phyloP scores from a whole-genome alignment of 805 yeast genomes.

The Candida methanosorbosa region DNA sequence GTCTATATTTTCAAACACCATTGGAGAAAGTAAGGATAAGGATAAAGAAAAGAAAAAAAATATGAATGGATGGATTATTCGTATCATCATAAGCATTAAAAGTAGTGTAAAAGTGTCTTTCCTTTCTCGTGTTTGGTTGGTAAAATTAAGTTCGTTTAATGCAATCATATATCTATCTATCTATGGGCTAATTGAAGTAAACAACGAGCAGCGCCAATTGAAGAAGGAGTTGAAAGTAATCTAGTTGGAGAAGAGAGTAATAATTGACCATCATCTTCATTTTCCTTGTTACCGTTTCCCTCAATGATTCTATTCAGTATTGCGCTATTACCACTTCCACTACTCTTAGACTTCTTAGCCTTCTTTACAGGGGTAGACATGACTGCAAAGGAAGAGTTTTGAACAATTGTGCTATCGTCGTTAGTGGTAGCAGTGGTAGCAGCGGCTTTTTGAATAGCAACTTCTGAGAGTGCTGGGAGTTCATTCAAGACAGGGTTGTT shows the following conservation, averaged over 20 bases:
- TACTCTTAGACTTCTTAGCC: background rate
- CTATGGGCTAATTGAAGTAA: constrained; percentile 32
- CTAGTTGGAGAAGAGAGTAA: constrained; percentile 30
- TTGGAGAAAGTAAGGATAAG: background rate
- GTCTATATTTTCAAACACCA: background rate
- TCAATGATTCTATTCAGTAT: too few species aligned
- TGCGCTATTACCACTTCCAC: too few species aligned
- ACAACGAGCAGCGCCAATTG: constrained; percentile 40
- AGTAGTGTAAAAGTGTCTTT: too few species aligned
- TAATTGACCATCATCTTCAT: constrained; percentile 16
- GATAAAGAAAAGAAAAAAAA: background rate
- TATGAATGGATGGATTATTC: too few species aligned
- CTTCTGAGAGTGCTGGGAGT: too few species aligned
- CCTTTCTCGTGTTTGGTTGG: too few species aligned
- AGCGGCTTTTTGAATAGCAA: too few species aligned
- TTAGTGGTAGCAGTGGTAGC: too few species aligned
- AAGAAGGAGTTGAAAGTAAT: constrained; percentile 34
- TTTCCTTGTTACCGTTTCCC: background rate
- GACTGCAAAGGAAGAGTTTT: too few species aligned
- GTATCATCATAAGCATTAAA: too few species aligned
- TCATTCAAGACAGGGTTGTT: too few species aligned
- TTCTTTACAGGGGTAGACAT: constrained; percentile 2
- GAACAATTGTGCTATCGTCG: too few species aligned
- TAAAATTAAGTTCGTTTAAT: background rate
- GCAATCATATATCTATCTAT: constrained; percentile 3